These are phyloP conservation scores for Sechiopsis laciniata DNA, from an alignment of 306 rosid species.

Conservation along the genomic window DNA sequence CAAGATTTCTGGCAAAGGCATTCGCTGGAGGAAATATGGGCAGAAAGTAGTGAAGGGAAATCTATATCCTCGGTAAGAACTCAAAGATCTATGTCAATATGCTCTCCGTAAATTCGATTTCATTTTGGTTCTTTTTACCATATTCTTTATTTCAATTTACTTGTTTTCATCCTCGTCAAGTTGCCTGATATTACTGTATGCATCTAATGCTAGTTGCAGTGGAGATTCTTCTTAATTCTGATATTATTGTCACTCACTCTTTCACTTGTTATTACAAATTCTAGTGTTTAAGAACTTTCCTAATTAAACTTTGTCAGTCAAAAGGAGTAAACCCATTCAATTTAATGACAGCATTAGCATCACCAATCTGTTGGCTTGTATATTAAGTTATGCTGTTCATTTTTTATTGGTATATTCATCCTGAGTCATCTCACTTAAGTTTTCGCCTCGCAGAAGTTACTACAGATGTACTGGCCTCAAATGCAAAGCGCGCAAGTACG, in stretches of 20 bases:
- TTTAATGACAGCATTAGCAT: background rate
- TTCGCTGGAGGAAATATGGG: constrained; percentile 98
- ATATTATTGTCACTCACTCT: background rate
- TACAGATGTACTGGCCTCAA: constrained; percentile 76
- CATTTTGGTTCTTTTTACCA: background rate
- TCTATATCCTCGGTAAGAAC: constrained; percentile 69
- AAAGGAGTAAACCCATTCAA: background rate
- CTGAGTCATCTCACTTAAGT: background rate
- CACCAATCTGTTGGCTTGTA: constrained; percentile 10
- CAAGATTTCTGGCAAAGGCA: constrained; percentile 65
- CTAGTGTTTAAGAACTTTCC: background rate
- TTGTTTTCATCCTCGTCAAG: background rate
- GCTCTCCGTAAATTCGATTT: background rate
- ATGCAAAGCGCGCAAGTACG: constrained; percentile 81
- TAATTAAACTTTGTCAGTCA: background rate
- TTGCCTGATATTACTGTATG: background rate
- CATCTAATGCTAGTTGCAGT: background rate
- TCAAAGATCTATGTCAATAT: background rate
- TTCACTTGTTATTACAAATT: constrained; percentile 2
- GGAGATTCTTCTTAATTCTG: background rate
- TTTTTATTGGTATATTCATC: background rate
- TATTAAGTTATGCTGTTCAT: constrained; percentile 10
- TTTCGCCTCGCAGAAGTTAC: constrained; percentile 59
- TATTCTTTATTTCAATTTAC: background rate
- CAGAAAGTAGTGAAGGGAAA: constrained; percentile 94